phyloP scores from a whole-genome alignment of 352 stramenopile species.

The Globisporangium spiculum region DNA sequence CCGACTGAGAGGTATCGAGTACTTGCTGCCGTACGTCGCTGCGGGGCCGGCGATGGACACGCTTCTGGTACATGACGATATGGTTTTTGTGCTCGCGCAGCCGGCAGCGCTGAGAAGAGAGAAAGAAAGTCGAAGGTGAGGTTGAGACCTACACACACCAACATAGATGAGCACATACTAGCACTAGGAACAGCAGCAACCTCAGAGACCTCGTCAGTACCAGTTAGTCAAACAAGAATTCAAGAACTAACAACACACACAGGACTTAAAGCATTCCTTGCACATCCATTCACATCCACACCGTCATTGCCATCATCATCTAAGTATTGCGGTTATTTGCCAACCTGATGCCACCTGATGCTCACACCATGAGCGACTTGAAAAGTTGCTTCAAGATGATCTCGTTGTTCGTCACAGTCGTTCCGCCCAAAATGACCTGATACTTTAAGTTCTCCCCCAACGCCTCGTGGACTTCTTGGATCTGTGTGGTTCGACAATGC shows the following conservation, averaged over 20 bases:
- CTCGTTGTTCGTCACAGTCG: conserved; percentile 68
- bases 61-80: conserved; percentile 42
- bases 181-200: background rate
- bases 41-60: conserved; percentile 44
- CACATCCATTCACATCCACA: background rate
- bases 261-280: background rate
- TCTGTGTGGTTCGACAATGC: conserved; percentile 21
- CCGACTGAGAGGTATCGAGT: conserved; percentile 30
- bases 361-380: conserved; percentile 15
- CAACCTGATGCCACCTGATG: background rate
- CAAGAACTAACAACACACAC: background rate
- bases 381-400: conserved; percentile 65
- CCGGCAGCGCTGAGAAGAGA: conserved; percentile 27
- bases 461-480: conserved; percentile 65
- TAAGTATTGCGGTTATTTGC: background rate
- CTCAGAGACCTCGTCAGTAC: background rate
- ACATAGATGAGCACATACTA: background rate
- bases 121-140: conserved; percentile 17
- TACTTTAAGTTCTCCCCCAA: conserved; percentile 42
- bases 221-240: background rate
- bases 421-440: conserved; percentile 71
- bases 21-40: conserved; percentile 51
- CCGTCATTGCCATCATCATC: background rate
- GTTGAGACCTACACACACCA: conserved; percentile 1
- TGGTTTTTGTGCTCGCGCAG: conserved; percentile 60